Evolutionary conservation across 768 basidiomycete species (phyloP).

Genomic region (Russula olivacea): DNA sequence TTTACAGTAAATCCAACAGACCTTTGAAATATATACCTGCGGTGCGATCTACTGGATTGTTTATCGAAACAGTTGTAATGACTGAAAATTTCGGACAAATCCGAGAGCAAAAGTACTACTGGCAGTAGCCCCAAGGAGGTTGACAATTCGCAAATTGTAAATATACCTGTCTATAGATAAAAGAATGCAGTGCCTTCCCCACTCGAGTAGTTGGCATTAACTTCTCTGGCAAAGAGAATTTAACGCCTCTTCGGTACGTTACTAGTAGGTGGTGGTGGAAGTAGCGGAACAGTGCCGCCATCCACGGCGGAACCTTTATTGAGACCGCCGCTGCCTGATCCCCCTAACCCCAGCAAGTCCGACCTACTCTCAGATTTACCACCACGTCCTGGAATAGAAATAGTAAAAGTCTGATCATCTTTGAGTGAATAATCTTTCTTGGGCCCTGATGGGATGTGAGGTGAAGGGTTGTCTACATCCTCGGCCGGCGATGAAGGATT

Average conservation of each 20-base stretch:
- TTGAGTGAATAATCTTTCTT: slow-evolving; percentile 94
- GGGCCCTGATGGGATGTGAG: slow-evolving; percentile 66
- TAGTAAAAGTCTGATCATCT: slow-evolving; percentile 92
- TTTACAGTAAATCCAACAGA: not conserved
- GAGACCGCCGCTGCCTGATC: slow-evolving; percentile 13
- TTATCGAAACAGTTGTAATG: too few relatives aligned
- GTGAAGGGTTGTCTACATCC: slow-evolving; percentile 44
- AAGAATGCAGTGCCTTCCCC: not conserved
- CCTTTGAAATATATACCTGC: not conserved
- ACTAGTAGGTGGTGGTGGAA: slow-evolving; percentile 70
- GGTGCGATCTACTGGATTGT: too few relatives aligned
- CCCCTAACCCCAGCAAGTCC: slow-evolving; percentile 28
- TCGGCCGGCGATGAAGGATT: slow-evolving; percentile 41
- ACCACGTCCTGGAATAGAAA: slow-evolving; percentile 78
- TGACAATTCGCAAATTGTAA: not conserved
- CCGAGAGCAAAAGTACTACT: not conserved
- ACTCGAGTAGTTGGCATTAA: not conserved
- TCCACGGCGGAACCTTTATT: slow-evolving; percentile 26
- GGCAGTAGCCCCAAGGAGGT: not conserved
- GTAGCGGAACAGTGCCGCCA: slow-evolving; percentile 51
- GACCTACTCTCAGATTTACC: slow-evolving; percentile 36
- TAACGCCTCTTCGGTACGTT: slow-evolving; percentile 48
- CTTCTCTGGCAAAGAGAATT: not conserved
- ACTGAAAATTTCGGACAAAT: too few relatives aligned
- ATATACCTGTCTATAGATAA: not conserved